Evolutionary conservation across 345 rosid species (phyloP).

Genomic region (Raphanus raphanistrum): DNA sequence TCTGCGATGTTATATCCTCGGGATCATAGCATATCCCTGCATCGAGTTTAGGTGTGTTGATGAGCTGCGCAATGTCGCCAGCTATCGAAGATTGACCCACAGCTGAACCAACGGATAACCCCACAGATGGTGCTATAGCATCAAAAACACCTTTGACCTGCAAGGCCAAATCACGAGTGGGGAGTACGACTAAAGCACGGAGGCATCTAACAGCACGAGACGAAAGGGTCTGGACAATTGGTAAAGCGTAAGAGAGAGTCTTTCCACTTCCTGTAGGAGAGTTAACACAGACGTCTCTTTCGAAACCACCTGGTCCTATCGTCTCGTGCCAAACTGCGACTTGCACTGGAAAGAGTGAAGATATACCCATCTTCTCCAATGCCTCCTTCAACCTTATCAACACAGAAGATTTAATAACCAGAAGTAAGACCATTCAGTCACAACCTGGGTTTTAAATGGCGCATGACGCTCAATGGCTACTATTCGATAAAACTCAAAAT

Average conservation of each 20-base stretch:
- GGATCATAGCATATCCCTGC: conserved; percentile 88
- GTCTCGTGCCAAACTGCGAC: conserved; percentile 95
- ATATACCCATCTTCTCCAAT: conserved; percentile 59
- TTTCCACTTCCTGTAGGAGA: conserved; percentile 96
- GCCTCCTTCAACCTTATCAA: conserved; percentile 61
- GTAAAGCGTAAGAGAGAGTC: conserved; percentile 88
- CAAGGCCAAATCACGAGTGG: conserved; percentile 91
- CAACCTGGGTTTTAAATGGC: too few relatives aligned
- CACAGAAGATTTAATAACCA: not conserved
- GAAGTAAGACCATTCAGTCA: not conserved
- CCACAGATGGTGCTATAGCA: conserved; percentile 87
- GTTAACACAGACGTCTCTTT: conserved; percentile 83
- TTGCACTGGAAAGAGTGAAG: conserved; percentile 80
- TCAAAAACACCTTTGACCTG: conserved; percentile 98
- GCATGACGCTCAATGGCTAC: too few relatives aligned
- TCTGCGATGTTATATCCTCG: conserved; percentile 45
- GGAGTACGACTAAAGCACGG: conserved; percentile 89
- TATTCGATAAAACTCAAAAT: too few relatives aligned
- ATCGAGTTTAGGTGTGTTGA: conserved; percentile 71
- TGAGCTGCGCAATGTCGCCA: conserved; percentile 76
- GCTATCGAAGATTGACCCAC: conserved; percentile 93
- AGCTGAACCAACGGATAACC: conserved; percentile 92
- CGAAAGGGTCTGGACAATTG: conserved; percentile 72
- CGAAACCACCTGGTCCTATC: conserved; percentile 80
- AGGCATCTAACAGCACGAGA: conserved; percentile 68